Percentiles rank a stretch among this genome's conserved stretches.
Conservation (phyloP, 345 rosid species). For the Erodium maritimum region DNA sequence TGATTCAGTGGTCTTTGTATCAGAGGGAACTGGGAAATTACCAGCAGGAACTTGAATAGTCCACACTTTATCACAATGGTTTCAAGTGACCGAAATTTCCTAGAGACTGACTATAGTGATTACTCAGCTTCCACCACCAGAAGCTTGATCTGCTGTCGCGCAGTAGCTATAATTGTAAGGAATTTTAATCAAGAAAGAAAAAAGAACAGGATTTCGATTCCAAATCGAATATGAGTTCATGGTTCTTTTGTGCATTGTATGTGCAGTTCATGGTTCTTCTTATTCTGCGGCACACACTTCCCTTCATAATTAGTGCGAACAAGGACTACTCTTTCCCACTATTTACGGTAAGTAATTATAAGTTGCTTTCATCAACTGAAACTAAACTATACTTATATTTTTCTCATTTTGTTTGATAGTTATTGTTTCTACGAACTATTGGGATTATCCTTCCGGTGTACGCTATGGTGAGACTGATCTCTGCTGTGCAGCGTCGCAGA, state of each 20-base stretch:
- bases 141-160: conserved; percentile 47
- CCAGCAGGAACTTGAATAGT: conserved; percentile 35
- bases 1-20: background rate
- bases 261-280: conserved; percentile 77
- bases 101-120: conserved; percentile 31
- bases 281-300: conserved; percentile 65
- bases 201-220: background rate
- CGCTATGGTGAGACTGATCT: conserved; percentile 35
- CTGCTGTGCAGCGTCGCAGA: conserved; percentile 35
- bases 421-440: conserved; percentile 39
- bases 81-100: conserved; percentile 41
- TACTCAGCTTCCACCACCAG: conserved; percentile 40
- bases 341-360: conserved; percentile 27
- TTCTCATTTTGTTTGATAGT: conserved; percentile 20
- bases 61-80: conserved; percentile 60
- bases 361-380: background rate
- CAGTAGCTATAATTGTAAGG: conserved; percentile 48
- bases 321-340: conserved; percentile 39
- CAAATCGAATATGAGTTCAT: no score
- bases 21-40: conserved; percentile 74
- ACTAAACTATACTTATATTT: background rate
- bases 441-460: conserved; percentile 73
- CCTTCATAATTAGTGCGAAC: conserved; percentile 35
- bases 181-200: conserved; percentile 1
- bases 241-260: background rate